These are phyloP conservation scores for Karstenula rhodostoma DNA, from an alignment of 2,329 filamentous ascomycete genomes.

Conservation along the genomic window DNA sequence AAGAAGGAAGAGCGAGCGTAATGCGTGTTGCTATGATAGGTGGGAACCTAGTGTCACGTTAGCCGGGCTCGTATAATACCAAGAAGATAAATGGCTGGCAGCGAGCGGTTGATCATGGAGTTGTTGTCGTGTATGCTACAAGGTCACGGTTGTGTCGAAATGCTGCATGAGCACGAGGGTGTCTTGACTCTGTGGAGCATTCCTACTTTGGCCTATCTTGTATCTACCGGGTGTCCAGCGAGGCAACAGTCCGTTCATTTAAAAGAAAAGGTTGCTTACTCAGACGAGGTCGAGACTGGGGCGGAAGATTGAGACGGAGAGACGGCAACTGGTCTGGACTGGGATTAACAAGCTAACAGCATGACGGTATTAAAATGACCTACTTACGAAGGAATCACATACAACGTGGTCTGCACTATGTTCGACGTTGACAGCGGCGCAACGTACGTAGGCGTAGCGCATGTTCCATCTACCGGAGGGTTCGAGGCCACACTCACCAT, in stretches of 20 bases:
- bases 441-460: neutral
- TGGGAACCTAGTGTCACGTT: neutral
- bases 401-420: neutral
- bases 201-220: too few species aligned
- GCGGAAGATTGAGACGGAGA: neutral
- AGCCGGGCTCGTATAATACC: neutral
- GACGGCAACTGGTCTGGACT: neutral
- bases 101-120: too few species aligned
- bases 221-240: neutral
- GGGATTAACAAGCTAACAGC: neutral
- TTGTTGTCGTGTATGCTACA: too few species aligned
- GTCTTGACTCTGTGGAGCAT: too few species aligned
- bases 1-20: neutral
- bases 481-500: constrained; percentile 4
- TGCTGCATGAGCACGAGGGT: too few species aligned
- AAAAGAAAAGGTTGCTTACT: neutral
- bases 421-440: neutral
- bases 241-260: neutral
- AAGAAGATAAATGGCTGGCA: neutral
- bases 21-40: neutral
- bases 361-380: neutral
- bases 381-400: neutral
- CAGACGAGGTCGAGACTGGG: neutral
- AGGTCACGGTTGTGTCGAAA: too few species aligned
- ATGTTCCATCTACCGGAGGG: neutral